Base-by-base conservation (phyloP, 116 monocot species). In the Dioscorea cayenensis region DNA sequence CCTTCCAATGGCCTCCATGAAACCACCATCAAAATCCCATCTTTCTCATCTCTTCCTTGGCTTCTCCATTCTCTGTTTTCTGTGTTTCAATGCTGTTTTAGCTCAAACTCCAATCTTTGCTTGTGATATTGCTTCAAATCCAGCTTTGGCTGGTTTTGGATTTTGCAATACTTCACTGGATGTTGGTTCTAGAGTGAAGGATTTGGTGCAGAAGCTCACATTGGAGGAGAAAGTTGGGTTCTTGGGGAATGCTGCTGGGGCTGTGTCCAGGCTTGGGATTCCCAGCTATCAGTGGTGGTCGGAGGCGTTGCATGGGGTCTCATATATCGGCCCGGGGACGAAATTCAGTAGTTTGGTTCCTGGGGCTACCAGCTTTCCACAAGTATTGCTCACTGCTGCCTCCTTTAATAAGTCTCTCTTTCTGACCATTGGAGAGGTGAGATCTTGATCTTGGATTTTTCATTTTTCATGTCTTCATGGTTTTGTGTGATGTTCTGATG, bases 211-310 rank as follows among this genome's bases (percentile, higher is more conserved):
- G 74, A 82, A 90, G 81, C 79, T 96, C 51, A 92, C 90, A 64
- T 72, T 96, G 86, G 50, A 51, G 43, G 96, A 96, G 79, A 96
- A 90, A 71, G 65, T 96, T 6, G 81, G 81, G 19, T 87, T 90
- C 60, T 64, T 96, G 83, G 84, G 81, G 59, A 86, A 84, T 80
- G 92, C 90, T 77, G 81, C 81, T 1, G 77, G 60, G 14, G 87
- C 86, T 0, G 87, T 96, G 48, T 4, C 63, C 1, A 66, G 92
- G 71, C 82, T 96, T 14, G 96, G 96, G 14, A 88, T 96, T 21
- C 92, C 93, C 6, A 76, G 79, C 64, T 97, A 93, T 49, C 90
- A 97, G 69, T 97, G 97, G 97, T 97, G 97, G 97, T 97, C 96
- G 27, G 96, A 96, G 81, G 96, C 96, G 7, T 62, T 96, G 60